Evolutionary conservation across 176 grass and related monocot genomes (phyloP).

Genomic region (Carex scoparia): DNA sequence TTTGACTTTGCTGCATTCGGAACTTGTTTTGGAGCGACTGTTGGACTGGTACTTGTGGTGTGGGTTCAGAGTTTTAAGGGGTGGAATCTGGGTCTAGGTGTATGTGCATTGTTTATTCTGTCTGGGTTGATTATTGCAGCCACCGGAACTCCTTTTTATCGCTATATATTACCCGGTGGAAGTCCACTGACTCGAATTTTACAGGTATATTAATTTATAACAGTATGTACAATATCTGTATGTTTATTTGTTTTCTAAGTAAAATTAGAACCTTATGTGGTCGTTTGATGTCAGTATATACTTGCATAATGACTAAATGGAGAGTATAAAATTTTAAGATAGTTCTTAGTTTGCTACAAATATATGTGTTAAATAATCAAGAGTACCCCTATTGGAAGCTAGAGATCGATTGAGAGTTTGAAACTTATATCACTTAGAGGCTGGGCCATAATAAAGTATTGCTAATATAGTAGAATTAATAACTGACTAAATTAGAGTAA

Average conservation of each 20-base stretch:
- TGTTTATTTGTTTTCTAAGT: not conserved
- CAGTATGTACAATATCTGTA: not conserved
- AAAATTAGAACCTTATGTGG: not conserved
- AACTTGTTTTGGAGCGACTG: constrained; percentile 31
- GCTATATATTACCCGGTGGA: constrained; percentile 23
- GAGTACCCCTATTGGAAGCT: no score
- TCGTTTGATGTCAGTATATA: not conserved
- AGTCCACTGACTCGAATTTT: constrained; percentile 33
- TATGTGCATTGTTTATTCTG: constrained; percentile 25
- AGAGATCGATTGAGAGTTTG: no score
- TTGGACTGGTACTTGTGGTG: constrained; percentile 30
- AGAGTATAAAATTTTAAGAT: no score
- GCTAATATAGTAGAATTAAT: no score
- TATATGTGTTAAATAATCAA: no score
- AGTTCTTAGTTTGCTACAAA: no score
- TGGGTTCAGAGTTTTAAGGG: constrained; percentile 33
- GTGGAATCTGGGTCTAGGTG: constrained; percentile 36
- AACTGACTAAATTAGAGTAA: no score
- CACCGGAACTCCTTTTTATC: constrained; percentile 27
- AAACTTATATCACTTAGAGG: no score
- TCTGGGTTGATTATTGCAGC: constrained; percentile 19
- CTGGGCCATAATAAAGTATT: no score
- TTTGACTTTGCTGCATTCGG: constrained; percentile 34
- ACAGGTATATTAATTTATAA: constrained; percentile 19
- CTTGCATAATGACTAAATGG: not conserved